phyloP scores from a whole-genome alignment of 305 asterid species.

The Solanum hybrid region DNA sequence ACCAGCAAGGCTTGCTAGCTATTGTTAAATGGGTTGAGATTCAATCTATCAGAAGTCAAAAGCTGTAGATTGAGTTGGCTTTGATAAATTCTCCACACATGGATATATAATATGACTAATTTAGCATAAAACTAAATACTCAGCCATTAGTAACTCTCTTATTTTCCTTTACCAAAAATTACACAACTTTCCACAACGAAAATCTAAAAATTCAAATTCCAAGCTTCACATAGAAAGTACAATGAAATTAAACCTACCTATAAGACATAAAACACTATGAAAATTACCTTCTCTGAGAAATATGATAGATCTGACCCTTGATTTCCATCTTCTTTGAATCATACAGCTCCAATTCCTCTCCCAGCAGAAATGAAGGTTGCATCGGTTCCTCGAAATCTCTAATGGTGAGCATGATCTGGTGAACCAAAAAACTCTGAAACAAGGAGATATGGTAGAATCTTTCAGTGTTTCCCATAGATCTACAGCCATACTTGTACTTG shows the following conservation, averaged over 20 bases:
- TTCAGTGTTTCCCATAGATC: neutral
- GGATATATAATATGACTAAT: too few species aligned
- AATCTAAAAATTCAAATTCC: neutral
- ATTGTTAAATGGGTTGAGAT: neutral
- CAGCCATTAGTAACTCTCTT: neutral
- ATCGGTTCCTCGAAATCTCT: neutral
- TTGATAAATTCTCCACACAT: too few species aligned
- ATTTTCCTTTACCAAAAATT: neutral
- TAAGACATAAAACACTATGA: neutral
- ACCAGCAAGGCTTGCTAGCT: neutral
- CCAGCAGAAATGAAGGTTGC: too few species aligned
- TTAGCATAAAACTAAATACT: neutral
- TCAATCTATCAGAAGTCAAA: neutral
- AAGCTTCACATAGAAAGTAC: neutral
- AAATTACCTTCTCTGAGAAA: neutral
- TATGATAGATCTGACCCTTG: neutral
- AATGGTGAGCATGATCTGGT: neutral
- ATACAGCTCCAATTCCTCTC: neutral
- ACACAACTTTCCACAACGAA: neutral
- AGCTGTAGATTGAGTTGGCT: neutral
- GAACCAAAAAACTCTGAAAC: neutral
- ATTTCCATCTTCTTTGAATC: neutral
- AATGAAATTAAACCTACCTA: neutral
- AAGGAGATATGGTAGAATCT: neutral
- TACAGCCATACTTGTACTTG: neutral